Evolutionary conservation across 2,329 filamentous ascomycete genomes (phyloP).

Genomic region (Trichoderma breve): DNA sequence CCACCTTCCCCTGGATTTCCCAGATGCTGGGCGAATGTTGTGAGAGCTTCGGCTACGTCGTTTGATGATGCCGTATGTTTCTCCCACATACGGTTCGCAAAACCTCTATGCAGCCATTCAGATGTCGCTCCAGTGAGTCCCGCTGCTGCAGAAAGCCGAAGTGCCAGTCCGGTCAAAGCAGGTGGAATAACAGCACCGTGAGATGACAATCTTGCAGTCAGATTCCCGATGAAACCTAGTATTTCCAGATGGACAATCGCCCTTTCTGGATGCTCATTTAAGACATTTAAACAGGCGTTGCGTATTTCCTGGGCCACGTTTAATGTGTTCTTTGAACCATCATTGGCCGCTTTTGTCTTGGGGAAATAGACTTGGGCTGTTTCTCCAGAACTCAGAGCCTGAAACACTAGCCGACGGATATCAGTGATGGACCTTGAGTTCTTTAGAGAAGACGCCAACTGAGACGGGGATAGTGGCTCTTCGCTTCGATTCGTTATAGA

Average conservation of each 20-base stretch:
- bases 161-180: constrained; percentile 31
- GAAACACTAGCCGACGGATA: constrained; percentile 34
- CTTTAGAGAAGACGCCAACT: constrained; percentile 26
- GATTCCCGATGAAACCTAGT: constrained; percentile 42
- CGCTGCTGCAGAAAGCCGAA: constrained; percentile 33
- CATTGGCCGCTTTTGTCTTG: background rate
- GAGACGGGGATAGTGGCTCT: constrained; percentile 6
- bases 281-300: constrained; percentile 26
- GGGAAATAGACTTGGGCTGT: constrained; percentile 24
- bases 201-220: constrained; percentile 35
- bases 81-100: constrained; percentile 23
- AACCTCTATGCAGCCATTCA: constrained; percentile 29
- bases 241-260: constrained; percentile 22
- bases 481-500: constrained; percentile 8
- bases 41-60: constrained; percentile 28
- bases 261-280: constrained; percentile 17
- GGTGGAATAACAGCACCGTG: constrained; percentile 27
- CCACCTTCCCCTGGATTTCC: background rate
- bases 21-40: constrained; percentile 19
- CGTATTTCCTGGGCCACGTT: constrained; percentile 27
- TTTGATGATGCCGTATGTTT: constrained; percentile 10
- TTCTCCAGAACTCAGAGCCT: constrained; percentile 28
- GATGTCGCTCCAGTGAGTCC: constrained; percentile 26
- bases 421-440: constrained; percentile 28
- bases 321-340: background rate